phyloP scores from a whole-genome alignment of 1,284 basidiomycete species.

The Coniophora puteana region DNA sequence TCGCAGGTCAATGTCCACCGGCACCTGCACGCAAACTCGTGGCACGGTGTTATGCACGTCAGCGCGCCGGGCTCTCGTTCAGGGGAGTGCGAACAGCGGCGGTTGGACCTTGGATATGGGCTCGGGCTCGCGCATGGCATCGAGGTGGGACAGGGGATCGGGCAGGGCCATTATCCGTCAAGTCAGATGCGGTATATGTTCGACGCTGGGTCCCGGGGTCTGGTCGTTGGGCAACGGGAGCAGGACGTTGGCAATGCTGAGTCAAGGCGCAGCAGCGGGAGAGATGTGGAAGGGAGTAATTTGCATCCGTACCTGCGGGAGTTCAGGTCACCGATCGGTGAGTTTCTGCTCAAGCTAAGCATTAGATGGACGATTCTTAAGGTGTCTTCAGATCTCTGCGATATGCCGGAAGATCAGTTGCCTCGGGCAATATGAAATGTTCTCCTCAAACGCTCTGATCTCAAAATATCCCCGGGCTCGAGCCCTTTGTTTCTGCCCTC shows the following conservation, averaged over 20 bases:
- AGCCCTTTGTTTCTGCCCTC: too few species aligned
- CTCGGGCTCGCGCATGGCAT: too few species aligned
- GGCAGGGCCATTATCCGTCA: too few species aligned
- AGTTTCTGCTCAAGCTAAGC: constrained; percentile 5
- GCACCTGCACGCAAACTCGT: neutral
- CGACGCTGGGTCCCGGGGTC: constrained; percentile 21
- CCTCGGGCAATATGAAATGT: too few species aligned
- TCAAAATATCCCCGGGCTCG: too few species aligned
- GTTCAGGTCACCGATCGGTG: constrained; percentile 27
- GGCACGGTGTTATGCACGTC: constrained; percentile 22
- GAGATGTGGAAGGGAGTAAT: too few species aligned
- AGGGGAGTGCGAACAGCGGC: constrained; percentile 13
- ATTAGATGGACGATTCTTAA: neutral
- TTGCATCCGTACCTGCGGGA: constrained; percentile 29
- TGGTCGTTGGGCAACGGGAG: constrained; percentile 28
- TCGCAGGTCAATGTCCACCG: too few species aligned
- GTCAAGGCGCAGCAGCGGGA: too few species aligned
- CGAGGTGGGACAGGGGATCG: too few species aligned
- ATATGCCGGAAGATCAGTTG: too few species aligned
- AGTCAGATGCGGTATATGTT: constrained; percentile 25
- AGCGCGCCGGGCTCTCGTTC: constrained; percentile 14
- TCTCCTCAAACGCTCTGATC: neutral
- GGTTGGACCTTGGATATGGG: too few species aligned
- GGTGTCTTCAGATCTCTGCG: too few species aligned
- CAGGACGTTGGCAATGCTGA: constrained; percentile 22